phyloP scores from a whole-genome alignment of 1,284 basidiomycete species.

The Leucoagaricus sp. region DNA sequence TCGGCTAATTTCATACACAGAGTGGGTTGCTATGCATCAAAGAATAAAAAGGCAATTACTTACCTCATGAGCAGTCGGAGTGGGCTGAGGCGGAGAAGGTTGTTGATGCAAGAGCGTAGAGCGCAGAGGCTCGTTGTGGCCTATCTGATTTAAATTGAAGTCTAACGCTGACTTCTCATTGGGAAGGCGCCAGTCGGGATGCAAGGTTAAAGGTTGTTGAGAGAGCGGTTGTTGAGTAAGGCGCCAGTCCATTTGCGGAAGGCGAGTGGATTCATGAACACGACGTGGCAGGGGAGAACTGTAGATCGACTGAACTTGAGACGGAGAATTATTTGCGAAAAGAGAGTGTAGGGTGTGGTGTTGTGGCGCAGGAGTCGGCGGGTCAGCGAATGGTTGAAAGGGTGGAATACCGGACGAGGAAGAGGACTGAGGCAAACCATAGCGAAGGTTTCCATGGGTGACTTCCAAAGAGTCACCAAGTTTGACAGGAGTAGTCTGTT shows the following conservation, averaged over 20 bases:
- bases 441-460: conserved; percentile 28
- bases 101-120: conserved; percentile 34
- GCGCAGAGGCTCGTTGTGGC: conserved; percentile 29
- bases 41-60: conserved; percentile 18
- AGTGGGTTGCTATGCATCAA: conserved; percentile 21
- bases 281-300: conserved; percentile 31
- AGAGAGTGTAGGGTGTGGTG: conserved; percentile 25
- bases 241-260: conserved; percentile 37
- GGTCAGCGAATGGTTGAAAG: conserved; percentile 56
- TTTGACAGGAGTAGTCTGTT: conserved; percentile 14
- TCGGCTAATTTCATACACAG: conserved; percentile 52
- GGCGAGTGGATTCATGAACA: conserved; percentile 23
- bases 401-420: conserved; percentile 38
- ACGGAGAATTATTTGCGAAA: conserved; percentile 22
- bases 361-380: conserved; percentile 35
- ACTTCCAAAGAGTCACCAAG: conserved; percentile 9
- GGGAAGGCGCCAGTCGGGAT: conserved; percentile 34
- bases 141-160: conserved; percentile 25
- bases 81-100: conserved; percentile 24
- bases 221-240: conserved; percentile 29
- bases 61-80: conserved; percentile 36
- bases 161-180: conserved; percentile 31
- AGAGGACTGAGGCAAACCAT: conserved; percentile 27
- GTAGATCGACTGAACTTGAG: conserved; percentile 35
- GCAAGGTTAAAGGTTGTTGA: conserved; percentile 19